Conservation (phyloP, 176 grass and related monocot genomes). For the Oryza australiensis region DNA sequence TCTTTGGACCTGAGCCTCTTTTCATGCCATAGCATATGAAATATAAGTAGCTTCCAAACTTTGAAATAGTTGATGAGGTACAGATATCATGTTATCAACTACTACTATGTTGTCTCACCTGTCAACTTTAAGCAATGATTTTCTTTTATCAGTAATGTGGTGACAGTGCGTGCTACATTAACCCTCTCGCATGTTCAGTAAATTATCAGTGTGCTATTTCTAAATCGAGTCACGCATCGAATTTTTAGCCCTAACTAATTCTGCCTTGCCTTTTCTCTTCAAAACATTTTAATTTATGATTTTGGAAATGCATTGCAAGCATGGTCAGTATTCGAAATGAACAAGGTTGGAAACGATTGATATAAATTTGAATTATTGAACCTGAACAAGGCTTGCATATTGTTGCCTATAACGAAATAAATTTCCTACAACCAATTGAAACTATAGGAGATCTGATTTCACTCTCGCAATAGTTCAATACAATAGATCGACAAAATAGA, state of each 20-base stretch:
- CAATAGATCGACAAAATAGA: no score
- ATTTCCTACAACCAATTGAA: no score
- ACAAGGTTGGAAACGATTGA: no score
- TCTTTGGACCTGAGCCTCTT: not conserved
- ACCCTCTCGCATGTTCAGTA: no score
- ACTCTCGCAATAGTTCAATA: no score
- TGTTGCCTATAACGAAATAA: no score
- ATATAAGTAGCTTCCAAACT: slow-evolving; percentile 23
- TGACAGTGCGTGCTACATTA: not conserved
- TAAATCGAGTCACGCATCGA: not conserved
- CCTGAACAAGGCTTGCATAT: no score
- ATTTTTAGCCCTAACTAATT: not conserved
- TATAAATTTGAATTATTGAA: no score
- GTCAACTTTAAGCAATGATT: not conserved
- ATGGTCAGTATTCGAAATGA: not conserved
- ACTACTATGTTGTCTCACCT: not conserved
- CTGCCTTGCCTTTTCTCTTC: no score
- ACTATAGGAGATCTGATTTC: no score
- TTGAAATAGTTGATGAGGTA: not conserved
- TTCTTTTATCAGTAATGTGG: not conserved
- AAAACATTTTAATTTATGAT: not conserved
- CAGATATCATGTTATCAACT: not conserved
- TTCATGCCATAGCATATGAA: slow-evolving; percentile 38
- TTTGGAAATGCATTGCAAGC: not conserved
- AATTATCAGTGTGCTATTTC: no score